These are phyloP conservation scores for Omphalotus guepiniiformis DNA, from an alignment of 768 basidiomycete genomes.

Conservation along the genomic window DNA sequence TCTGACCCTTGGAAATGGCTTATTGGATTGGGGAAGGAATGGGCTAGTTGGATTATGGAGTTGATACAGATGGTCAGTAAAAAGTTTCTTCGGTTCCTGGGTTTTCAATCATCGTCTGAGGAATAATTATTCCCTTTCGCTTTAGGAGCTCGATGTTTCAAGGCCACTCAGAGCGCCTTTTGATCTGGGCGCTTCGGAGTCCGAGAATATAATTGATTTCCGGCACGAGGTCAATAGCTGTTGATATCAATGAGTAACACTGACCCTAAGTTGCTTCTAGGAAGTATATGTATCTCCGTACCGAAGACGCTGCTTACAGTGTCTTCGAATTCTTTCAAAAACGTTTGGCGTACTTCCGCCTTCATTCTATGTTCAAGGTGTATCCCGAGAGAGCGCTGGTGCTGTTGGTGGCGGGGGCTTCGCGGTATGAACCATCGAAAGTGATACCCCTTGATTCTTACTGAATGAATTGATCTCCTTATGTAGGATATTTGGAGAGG, in stretches of 20 bases:
- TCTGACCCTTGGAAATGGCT: slow-evolving; percentile 4
- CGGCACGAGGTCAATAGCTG: slow-evolving; percentile 5
- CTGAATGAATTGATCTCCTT: not conserved
- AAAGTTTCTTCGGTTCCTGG: too few species aligned
- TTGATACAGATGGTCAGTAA: not conserved
- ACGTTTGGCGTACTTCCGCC: slow-evolving; percentile 5
- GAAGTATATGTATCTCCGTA: slow-evolving; percentile 1
- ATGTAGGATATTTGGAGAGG: slow-evolving; percentile 12
- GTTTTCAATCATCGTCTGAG: not conserved
- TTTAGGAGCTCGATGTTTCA: slow-evolving; percentile 1
- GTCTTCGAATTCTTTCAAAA: not conserved
- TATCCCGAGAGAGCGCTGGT: not conserved
- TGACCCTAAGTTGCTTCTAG: not conserved
- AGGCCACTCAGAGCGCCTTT: not conserved
- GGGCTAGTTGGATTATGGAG: not conserved
- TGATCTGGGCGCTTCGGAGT: not conserved
- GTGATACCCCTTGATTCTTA: not conserved
- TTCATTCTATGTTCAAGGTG: slow-evolving; percentile 4
- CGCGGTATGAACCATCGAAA: not conserved
- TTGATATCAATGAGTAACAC: not conserved
- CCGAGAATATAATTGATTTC: slow-evolving; percentile 1
- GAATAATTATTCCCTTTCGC: not conserved
- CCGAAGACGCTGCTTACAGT: slow-evolving; percentile 1
- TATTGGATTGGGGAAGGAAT: not conserved
- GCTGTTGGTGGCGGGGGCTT: slow-evolving; percentile 7